Percentiles rank a stretch among this genome's conserved stretches.
Conservation (phyloP, 1,284 basidiomycete species). For the Puccinia hordei region DNA sequence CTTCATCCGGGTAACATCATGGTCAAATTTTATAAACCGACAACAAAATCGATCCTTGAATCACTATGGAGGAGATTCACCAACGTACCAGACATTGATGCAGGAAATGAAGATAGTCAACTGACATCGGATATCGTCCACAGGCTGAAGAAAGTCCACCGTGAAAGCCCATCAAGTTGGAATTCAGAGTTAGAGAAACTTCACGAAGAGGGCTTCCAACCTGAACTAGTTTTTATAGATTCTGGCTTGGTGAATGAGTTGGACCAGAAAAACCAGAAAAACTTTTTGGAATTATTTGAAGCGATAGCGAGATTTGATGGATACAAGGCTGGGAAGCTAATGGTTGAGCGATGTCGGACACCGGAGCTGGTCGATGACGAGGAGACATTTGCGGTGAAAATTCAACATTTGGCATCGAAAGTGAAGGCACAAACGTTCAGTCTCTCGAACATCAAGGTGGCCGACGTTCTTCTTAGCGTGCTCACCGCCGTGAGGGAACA, state of each 20-base stretch:
- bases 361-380: conserved; percentile 87
- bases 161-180: conserved; percentile 69
- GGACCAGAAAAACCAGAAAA: conserved; percentile 74
- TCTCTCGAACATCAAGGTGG: conserved; percentile 91
- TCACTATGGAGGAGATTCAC: conserved; percentile 52
- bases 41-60: conserved; percentile 62
- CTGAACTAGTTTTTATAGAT: conserved; percentile 94
- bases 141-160: conserved; percentile 6
- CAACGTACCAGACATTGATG: conserved; percentile 8
- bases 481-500: conserved; percentile 83
- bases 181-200: conserved; percentile 70
- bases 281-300: conserved; percentile 95
- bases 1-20: conserved; percentile 95
- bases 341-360: conserved; percentile 92
- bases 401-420: conserved; percentile 89
- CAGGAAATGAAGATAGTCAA: conserved; percentile 10
- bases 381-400: conserved; percentile 93
- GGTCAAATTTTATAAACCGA: conserved; percentile 88
- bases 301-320: conserved; percentile 96
- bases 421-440: conserved; percentile 97
- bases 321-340: conserved; percentile 87
- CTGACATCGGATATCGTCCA: conserved; percentile 35
- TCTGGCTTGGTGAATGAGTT: conserved; percentile 90
- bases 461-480: conserved; percentile 86
- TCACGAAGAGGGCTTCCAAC: conserved; percentile 75